A percentile compares a stretch with the other conserved stretches of the same genome.
Evolutionary conservation across 148 eudicot genomes (phyloP).

Genomic region (Spergularia bocconei): DNA sequence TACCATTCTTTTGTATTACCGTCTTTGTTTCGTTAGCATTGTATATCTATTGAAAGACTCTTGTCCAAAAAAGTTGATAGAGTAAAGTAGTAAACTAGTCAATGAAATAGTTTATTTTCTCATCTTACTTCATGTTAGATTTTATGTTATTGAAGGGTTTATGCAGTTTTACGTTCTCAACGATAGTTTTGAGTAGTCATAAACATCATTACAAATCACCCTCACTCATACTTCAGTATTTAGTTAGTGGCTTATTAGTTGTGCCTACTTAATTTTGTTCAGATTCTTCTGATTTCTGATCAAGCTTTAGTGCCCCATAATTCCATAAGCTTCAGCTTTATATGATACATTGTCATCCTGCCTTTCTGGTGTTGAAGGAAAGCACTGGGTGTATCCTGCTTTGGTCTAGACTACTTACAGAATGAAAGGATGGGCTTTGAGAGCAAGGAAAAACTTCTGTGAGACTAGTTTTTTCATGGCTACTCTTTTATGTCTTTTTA

Average conservation of each 20-base stretch:
- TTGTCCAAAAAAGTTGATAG: not conserved
- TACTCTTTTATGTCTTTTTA: too few species aligned
- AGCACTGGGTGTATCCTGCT: too few species aligned
- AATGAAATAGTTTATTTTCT: not conserved
- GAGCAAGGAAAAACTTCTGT: too few species aligned
- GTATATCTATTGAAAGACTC: not conserved
- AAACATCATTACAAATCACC: not conserved
- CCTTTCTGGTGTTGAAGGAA: too few species aligned
- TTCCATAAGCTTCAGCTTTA: not conserved
- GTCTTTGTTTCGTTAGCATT: too few species aligned
- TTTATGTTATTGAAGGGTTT: not conserved
- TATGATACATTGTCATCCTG: not conserved
- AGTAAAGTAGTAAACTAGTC: not conserved
- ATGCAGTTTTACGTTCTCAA: not conserved
- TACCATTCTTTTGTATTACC: too few species aligned
- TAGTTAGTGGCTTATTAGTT: not conserved
- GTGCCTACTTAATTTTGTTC: not conserved
- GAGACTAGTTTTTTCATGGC: too few species aligned
- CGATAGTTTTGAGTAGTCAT: not conserved
- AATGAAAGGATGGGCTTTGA: too few species aligned
- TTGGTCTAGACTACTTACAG: too few species aligned
- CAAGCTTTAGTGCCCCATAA: not conserved
- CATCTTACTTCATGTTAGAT: not conserved
- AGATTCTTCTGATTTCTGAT: not conserved
- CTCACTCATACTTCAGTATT: not conserved